Evolutionary conservation across 768 basidiomycete genomes (phyloP), one percentile per base, ranked within the genome.

Genomic region (Hericium erinaceus): DNA sequence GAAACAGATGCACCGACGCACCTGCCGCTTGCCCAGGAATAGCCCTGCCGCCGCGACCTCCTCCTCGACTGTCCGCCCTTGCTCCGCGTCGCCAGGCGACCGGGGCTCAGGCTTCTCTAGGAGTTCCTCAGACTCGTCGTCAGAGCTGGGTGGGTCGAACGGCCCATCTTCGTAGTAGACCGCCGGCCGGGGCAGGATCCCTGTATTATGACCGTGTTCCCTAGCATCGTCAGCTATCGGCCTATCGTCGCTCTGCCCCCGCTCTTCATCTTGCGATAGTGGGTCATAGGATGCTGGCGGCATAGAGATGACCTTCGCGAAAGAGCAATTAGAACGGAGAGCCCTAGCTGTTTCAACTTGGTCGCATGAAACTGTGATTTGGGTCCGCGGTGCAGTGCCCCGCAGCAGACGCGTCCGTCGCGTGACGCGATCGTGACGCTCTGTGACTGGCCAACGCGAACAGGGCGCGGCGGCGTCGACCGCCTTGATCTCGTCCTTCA

Each of bases 71-170:
- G 64, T 62, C 15, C 61, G 58, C 8, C 65, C 69, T 22, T 63
- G 62, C 61, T 74, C 65, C 28, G 69, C 66, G 24, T 61, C 57
- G 48, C 65, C 58, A 56, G 70, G 63, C 48, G 72, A 59, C 53
- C 62, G 28, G 39, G 60, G 57, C 3, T 54, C 64, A 1, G 70
- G 66, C 65, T 85, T 84, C 60, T 81, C 81, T 37, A 80, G 60
- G 18, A 83, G 72, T 8, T 74, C 68, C 37, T 77, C 79, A 26
- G 80, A 78, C 57, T 84, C 87, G n/a, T 85, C 85, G 51, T 84
- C 85, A n/a, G 88, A 89, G 64, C 85, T 87, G 7, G 88, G 86
- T 20, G 85, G 77, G 61, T 89, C 85, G 64, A 90, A 92, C 0
- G 82, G 77, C 0, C 89, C 87, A 18, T 90, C 88, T 33, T 79